Conservation (phyloP, 352 stramenopile genomes). For the Pythium guiyangense region DNA sequence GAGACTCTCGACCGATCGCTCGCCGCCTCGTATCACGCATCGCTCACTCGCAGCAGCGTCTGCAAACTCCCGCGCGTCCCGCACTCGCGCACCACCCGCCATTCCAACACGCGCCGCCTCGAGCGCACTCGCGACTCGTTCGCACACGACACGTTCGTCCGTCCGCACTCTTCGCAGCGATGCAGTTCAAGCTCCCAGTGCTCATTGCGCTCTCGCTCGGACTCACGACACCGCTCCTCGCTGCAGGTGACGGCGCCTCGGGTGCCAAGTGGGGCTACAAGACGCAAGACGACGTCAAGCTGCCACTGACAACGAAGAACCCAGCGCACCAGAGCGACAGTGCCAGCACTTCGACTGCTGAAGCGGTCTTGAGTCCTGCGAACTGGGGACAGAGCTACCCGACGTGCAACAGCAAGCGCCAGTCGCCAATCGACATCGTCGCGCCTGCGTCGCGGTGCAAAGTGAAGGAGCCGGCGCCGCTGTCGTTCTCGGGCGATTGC, state of each 20-base stretch:
- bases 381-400: slow-evolving; percentile 16
- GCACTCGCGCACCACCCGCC: neutral
- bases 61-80: neutral
- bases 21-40: too few relatives aligned
- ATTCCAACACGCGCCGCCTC: neutral
- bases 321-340: slow-evolving; percentile 5
- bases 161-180: neutral
- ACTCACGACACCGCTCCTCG: neutral
- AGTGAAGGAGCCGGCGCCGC: slow-evolving; percentile 2
- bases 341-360: neutral
- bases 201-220: slow-evolving; percentile 8
- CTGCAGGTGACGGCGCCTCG: neutral
- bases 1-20: too few relatives aligned
- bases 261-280: slow-evolving; percentile 15
- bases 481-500: slow-evolving; percentile 17
- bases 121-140: neutral
- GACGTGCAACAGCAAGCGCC: slow-evolving; percentile 11
- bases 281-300: neutral
- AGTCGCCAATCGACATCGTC: slow-evolving; percentile 18
- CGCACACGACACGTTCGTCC: neutral
- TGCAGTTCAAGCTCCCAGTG: slow-evolving; percentile 1
- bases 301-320: neutral
- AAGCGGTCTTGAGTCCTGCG: slow-evolving; percentile 1
- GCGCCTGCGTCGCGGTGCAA: neutral
- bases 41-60: neutral